Conservation (phyloP, 805 yeast genomes). For the Metschnikowia bowlesiae region DNA sequence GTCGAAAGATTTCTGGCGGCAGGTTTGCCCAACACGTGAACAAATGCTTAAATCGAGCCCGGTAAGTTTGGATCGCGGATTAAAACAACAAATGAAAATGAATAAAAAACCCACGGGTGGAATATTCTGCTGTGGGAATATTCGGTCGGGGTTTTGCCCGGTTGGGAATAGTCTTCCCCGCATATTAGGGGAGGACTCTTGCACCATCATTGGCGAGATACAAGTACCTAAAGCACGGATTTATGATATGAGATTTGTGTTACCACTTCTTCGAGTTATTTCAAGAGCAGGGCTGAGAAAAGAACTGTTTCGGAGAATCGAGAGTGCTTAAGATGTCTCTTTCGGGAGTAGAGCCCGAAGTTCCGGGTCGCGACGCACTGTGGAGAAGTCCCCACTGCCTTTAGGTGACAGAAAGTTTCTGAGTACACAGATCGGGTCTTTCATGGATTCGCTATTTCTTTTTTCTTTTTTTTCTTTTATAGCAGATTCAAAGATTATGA, state of each 20-base stretch:
- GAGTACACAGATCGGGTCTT: not conserved
- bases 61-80: slow-evolving; percentile 4
- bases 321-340: not conserved
- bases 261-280: too few relatives aligned
- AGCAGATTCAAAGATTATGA: too few relatives aligned
- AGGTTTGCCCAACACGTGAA: slow-evolving; percentile 92
- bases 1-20: slow-evolving; percentile 82
- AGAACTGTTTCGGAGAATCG: too few relatives aligned
- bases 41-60: slow-evolving; percentile 77
- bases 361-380: not conserved
- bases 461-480: too few relatives aligned
- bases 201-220: not conserved
- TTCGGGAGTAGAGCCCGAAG: not conserved
- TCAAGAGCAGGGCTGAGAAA: not conserved
- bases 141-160: not conserved
- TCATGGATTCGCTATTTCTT: too few relatives aligned
- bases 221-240: not conserved
- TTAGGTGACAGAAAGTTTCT: not conserved
- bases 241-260: too few relatives aligned
- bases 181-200: not conserved
- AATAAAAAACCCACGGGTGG: not conserved
- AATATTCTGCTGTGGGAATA: not conserved
- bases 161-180: not conserved
- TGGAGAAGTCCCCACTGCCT: not conserved
- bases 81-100: not conserved